A percentile compares a stretch with the other conserved stretches of the same genome.
Evolutionary conservation across 805 yeast species (phyloP).

Genomic region (Kregervanrija fluxuum): DNA sequence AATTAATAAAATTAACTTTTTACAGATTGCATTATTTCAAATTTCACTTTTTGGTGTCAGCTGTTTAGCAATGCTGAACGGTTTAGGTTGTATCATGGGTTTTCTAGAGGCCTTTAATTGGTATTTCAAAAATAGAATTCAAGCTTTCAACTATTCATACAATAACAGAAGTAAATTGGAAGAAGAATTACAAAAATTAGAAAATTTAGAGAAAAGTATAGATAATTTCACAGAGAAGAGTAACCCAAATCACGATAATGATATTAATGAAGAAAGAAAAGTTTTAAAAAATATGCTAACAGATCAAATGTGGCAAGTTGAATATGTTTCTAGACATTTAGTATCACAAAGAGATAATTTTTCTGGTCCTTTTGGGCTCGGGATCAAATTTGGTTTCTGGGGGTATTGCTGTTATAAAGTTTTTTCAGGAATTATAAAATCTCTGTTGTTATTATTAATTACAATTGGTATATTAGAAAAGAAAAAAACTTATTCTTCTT

Average conservation of each 20-base stretch:
- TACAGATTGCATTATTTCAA: conserved; percentile 34
- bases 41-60: conserved; percentile 42
- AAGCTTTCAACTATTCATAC: too few species aligned
- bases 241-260: neutral
- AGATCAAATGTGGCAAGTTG: neutral
- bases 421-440: conserved; percentile 10
- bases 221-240: neutral
- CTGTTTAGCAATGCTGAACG: conserved; percentile 43
- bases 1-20: conserved; percentile 6
- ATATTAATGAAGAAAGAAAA: neutral
- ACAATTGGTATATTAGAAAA: neutral
- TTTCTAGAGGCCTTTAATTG: conserved; percentile 25
- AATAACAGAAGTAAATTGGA: too few species aligned
- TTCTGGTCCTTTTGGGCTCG: too few species aligned
- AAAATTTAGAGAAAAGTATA: too few species aligned
- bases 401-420: conserved; percentile 45
- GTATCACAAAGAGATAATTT: too few species aligned
- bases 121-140: neutral
- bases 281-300: conserved; percentile 2
- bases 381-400: conserved; percentile 25
- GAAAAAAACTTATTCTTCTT: neutral
- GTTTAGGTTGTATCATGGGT: conserved; percentile 44
- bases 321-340: too few species aligned
- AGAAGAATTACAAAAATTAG: too few species aligned
- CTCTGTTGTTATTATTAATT: neutral